Percentiles rank a stretch among this genome's conserved stretches.
These are phyloP conservation scores for Akanthomyces uredinophilus DNA, from an alignment of 2,329 filamentous ascomycete species.

Conservation along the genomic window DNA sequence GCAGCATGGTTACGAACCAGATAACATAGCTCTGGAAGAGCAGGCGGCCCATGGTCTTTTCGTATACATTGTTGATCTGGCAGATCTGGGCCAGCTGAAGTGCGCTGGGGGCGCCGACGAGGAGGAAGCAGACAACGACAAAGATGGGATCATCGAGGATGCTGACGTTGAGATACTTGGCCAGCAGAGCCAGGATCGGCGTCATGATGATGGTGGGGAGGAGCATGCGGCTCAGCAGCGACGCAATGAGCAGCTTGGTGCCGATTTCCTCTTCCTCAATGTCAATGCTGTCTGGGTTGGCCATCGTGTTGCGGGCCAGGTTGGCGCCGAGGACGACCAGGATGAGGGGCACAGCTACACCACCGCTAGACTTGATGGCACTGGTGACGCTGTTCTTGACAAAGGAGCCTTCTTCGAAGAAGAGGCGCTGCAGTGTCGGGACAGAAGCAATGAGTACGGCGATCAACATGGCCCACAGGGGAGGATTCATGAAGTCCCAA, in stretches of 20 bases:
- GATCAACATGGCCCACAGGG: constrained; percentile 91
- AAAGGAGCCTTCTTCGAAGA: constrained; percentile 86
- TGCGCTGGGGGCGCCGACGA: constrained; percentile 88
- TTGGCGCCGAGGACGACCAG: constrained; percentile 94
- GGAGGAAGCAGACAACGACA: constrained; percentile 93
- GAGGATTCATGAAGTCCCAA: constrained; percentile 97
- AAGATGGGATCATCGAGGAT: constrained; percentile 98
- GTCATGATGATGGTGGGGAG: constrained; percentile 90
- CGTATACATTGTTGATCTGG: constrained; percentile 95
- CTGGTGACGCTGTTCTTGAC: constrained; percentile 88
- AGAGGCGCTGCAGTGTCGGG: constrained; percentile 72
- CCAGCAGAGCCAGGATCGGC: constrained; percentile 76
- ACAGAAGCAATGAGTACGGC: constrained; percentile 90
- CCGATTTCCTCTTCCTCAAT: constrained; percentile 65
- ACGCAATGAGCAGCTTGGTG: constrained; percentile 77
- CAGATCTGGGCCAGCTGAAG: constrained; percentile 96
- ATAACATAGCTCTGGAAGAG: constrained; percentile 86
- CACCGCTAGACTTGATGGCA: constrained; percentile 77
- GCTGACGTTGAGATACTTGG: constrained; percentile 87
- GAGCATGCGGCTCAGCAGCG: constrained; percentile 84
- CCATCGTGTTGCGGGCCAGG: constrained; percentile 83
- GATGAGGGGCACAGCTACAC: constrained; percentile 91
- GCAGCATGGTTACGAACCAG: constrained; percentile 55
- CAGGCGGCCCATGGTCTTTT: constrained; percentile 87
- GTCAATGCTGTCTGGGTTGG: constrained; percentile 57